Evolutionary conservation across 148 eudicot species (phyloP).

Genomic region (Limonium bicolor): DNA sequence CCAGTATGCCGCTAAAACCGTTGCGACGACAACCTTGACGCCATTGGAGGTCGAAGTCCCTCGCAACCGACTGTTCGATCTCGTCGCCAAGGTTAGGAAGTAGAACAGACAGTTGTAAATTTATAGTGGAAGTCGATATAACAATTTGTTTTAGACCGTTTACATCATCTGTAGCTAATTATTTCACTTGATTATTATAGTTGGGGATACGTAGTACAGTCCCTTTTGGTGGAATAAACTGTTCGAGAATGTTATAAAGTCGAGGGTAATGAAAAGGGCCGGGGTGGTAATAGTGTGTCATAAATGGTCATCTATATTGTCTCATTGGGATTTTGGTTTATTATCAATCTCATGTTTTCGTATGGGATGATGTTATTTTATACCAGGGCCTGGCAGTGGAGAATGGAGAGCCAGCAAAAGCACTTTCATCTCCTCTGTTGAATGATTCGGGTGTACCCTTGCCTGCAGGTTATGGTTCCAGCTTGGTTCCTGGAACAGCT

Average conservation of each 20-base stretch:
- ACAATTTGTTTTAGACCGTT: no score
- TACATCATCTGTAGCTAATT: no score
- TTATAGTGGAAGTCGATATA: no score
- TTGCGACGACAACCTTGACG: conserved; percentile 85
- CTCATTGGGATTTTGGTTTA: neutral
- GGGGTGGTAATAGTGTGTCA: no score
- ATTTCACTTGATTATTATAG: no score
- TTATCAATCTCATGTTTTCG: no score
- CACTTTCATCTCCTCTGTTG: conserved; percentile 36
- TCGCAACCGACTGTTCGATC: conserved; percentile 63
- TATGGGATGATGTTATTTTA: conserved; percentile 19
- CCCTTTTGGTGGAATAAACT: no score
- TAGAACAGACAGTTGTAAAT: no score
- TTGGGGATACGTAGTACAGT: no score
- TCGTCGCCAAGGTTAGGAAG: conserved; percentile 81
- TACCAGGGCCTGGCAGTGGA: conserved; percentile 94
- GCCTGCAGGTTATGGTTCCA: conserved; percentile 48
- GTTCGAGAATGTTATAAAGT: no score
- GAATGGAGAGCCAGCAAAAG: conserved; percentile 61
- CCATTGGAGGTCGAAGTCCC: conserved; percentile 65
- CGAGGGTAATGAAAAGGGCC: no score
- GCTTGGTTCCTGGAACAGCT: conserved; percentile 41
- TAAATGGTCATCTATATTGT: no score
- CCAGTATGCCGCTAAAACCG: conserved; percentile 75
- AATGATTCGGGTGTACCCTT: conserved; percentile 29